phyloP scores from a whole-genome alignment of 768 basidiomycete genomes.

The Udeniomyces megalosporus region DNA sequence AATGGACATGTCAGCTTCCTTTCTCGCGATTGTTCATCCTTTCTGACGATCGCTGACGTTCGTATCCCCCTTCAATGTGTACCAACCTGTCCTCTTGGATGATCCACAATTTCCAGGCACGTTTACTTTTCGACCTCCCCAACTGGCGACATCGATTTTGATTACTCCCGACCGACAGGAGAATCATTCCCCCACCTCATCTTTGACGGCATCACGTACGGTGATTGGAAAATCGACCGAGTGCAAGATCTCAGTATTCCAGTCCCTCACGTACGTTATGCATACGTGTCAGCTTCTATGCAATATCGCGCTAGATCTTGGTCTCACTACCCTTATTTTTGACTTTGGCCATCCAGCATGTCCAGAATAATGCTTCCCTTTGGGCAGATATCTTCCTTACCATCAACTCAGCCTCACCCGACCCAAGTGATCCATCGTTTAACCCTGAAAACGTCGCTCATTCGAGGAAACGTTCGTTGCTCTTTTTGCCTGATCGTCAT shows the following conservation, averaged over 20 bases:
- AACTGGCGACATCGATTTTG: constrained; percentile 40
- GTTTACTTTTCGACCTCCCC: constrained; percentile 57
- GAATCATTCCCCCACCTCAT: constrained; percentile 46
- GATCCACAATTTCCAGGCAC: too few relatives aligned
- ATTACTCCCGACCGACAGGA: constrained; percentile 35
- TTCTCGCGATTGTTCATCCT: too few relatives aligned
- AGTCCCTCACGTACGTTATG: constrained; percentile 47
- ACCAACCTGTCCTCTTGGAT: too few relatives aligned
- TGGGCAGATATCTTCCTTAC: constrained; percentile 72
- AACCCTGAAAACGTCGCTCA: constrained; percentile 47
- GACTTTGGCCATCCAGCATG: background rate
- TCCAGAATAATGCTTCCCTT: constrained; percentile 44
- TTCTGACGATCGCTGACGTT: too few relatives aligned
- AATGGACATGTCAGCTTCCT: too few relatives aligned
- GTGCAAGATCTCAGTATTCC: constrained; percentile 42
- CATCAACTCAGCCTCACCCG: constrained; percentile 46
- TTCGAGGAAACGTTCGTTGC: constrained; percentile 50
- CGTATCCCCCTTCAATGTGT: too few relatives aligned
- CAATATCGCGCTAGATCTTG: background rate
- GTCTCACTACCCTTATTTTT: background rate
- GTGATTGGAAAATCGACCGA: constrained; percentile 54
- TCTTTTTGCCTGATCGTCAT: too few relatives aligned
- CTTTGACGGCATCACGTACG: constrained; percentile 64
- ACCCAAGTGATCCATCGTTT: constrained; percentile 43
- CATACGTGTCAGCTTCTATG: too few relatives aligned